Base-by-base conservation (phyloP, 805 yeast genomes). In the Starmerella riodocensis region DNA sequence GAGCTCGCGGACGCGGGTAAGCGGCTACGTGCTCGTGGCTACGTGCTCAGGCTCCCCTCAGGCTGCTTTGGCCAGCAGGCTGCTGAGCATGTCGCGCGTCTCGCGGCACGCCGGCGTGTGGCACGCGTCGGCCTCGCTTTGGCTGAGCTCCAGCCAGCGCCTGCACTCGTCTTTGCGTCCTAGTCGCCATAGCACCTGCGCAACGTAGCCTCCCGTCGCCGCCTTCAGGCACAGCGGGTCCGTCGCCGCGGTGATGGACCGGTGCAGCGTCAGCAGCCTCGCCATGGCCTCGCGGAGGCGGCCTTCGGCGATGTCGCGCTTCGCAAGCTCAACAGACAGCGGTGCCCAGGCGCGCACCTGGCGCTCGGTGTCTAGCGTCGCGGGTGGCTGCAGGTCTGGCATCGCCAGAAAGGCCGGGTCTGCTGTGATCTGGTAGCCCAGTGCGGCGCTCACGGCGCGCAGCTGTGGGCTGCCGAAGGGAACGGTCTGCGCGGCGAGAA, bases 401-500 rank as follows among this genome's bases (percentile, higher is more conserved):
- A 26, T 43, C 27, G 17, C 12, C 12, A 28, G 31, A 4, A 11
- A 32, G 16, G 16, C 29, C 14, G 34, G n/a, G 14, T 39, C 33
- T 22, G 22, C 16, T 2, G 46, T 42, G 17, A 40, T 29, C 3
- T 41, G 21, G 33, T 41, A 55, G 5, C 53, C 48, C 24, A 46
- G 51, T 5, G 50, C 42, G 4, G 48, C 47, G 1, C 53, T 57
- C 36, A 46, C 46, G 11, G 48, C 36, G 18, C 48, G 46, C 20
- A 58, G 49, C 12, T 33, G 33, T 6, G 31, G 39, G 16, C 43
- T 46, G n/a, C 62, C 62, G 19, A 43, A 42, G 4, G 56, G 54
- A 18, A 58, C 48, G 1, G 54, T 29, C 21, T 39, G 36, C 4
- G 54, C 56, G 1, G 58, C 52, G 14, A 27, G 36, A 11, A 59